Percentiles rank a stretch among this genome's conserved stretches.
Conservation (phyloP, 352 stramenopile species). For the Phytophthora hybrid region DNA sequence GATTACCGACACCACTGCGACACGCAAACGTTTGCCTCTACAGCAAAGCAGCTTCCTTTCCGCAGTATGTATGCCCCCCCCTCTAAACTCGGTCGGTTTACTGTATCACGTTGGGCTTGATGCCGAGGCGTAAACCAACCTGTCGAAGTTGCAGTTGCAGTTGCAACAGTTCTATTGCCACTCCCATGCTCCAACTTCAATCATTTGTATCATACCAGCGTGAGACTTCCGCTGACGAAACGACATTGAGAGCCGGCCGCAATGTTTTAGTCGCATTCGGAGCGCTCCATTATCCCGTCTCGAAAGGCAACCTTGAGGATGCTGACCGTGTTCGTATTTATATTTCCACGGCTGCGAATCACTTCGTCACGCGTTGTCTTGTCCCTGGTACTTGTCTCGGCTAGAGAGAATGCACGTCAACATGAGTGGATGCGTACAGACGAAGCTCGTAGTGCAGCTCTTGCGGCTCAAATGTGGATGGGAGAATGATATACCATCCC, state of each 20-base stretch:
- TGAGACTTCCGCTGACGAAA: conserved; percentile 3
- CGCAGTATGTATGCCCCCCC: too few species aligned
- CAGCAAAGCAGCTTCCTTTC: too few species aligned
- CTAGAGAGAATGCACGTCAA: conserved; percentile 52
- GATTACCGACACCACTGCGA: too few species aligned
- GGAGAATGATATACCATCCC: conserved; percentile 79
- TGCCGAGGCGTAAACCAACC: too few species aligned
- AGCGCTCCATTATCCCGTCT: neutral
- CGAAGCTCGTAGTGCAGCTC: conserved; percentile 66
- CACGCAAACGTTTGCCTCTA: too few species aligned
- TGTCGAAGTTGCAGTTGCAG: neutral
- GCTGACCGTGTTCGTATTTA: neutral
- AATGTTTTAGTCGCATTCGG: neutral
- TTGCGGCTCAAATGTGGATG: conserved; percentile 79
- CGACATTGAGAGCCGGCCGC: neutral
- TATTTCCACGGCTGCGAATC: conserved; percentile 2
- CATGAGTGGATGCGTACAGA: conserved; percentile 54
- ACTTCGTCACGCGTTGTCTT: neutral
- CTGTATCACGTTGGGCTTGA: too few species aligned
- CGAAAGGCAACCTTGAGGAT: neutral
- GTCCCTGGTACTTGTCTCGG: conserved; percentile 1
- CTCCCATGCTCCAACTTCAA: neutral
- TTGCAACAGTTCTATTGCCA: neutral
- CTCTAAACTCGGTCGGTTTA: too few species aligned
- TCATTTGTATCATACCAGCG: neutral